These are phyloP conservation scores for Ogataea nonfermentans DNA, from an alignment of 805 yeast genomes.

Conservation along the genomic window DNA sequence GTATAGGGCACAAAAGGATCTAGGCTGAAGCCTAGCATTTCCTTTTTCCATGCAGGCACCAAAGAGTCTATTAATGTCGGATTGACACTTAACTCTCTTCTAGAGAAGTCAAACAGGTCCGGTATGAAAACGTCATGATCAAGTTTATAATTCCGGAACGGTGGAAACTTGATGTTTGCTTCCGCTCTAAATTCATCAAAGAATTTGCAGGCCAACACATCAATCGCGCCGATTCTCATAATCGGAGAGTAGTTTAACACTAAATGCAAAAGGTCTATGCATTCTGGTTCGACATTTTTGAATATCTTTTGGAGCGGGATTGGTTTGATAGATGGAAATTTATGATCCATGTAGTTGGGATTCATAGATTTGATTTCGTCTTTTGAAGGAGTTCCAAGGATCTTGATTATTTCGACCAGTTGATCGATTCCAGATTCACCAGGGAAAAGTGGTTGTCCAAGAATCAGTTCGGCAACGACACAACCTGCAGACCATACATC, in stretches of 20 bases:
- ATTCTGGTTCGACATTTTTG: slow-evolving; percentile 52
- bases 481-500: slow-evolving; percentile 98
- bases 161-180: slow-evolving; percentile 27
- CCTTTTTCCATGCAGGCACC: slow-evolving; percentile 42
- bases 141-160: slow-evolving; percentile 42
- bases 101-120: slow-evolving; percentile 50
- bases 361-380: slow-evolving; percentile 94
- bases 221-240: slow-evolving; percentile 58
- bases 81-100: slow-evolving; percentile 47
- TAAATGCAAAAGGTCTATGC: slow-evolving; percentile 53
- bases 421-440: slow-evolving; percentile 98
- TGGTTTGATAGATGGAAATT: slow-evolving; percentile 82
- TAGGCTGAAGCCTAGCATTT: slow-evolving; percentile 28
- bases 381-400: slow-evolving; percentile 90
- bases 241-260: slow-evolving; percentile 68
- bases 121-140: slow-evolving; percentile 40
- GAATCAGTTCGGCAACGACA: slow-evolving; percentile 93
- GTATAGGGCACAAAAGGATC: slow-evolving; percentile 41
- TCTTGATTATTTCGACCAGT: slow-evolving; percentile 92
- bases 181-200: slow-evolving; percentile 50
- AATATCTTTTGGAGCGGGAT: slow-evolving; percentile 69
- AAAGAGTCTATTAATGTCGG: slow-evolving; percentile 40
- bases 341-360: slow-evolving; percentile 95
- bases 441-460: slow-evolving; percentile 96
- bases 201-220: slow-evolving; percentile 50